A percentile compares a stretch with the other conserved stretches of the same genome.
These are phyloP conservation scores for Candolleomyces aberdarensis DNA, from an alignment of 768 basidiomycete genomes.

Conservation along the genomic window DNA sequence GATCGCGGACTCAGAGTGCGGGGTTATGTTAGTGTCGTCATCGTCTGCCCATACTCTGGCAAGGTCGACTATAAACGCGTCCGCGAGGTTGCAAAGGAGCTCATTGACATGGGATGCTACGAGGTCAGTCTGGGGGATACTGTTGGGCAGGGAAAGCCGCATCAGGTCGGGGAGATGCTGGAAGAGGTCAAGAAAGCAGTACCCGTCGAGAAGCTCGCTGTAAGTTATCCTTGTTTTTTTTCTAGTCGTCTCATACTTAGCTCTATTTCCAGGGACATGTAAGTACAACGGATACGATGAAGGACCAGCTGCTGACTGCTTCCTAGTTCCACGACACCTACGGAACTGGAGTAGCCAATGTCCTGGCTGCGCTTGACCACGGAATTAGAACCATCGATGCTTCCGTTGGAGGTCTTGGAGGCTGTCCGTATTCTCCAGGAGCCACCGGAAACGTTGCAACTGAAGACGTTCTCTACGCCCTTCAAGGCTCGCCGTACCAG, in stretches of 20 bases:
- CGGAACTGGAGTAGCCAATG: conserved; percentile 78
- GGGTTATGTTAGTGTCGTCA: conserved; percentile 83
- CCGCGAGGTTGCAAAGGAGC: conserved; percentile 62
- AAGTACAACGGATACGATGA: conserved; percentile 17
- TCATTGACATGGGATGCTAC: conserved; percentile 91
- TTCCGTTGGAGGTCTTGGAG: conserved; percentile 86
- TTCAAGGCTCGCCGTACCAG: conserved; percentile 60
- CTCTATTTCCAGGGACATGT: conserved; percentile 48
- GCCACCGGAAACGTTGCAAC: conserved; percentile 95
- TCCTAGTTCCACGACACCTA: conserved; percentile 86
- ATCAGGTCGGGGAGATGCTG: conserved; percentile 63
- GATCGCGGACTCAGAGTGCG: conserved; percentile 65
- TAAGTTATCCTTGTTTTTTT: conserved; percentile 22
- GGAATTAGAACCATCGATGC: conserved; percentile 83
- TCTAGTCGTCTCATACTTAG: not conserved
- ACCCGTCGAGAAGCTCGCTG: conserved; percentile 69
- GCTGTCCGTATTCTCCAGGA: conserved; percentile 95
- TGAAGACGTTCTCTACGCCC: conserved; percentile 85
- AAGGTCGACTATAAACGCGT: conserved; percentile 61
- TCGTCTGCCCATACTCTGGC: conserved; percentile 87
- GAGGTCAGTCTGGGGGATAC: conserved; percentile 93
- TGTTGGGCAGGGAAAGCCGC: conserved; percentile 80
- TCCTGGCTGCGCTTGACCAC: conserved; percentile 63
- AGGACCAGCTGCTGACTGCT: not conserved
- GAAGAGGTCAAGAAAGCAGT: conserved; percentile 63